Evolutionary conservation across 2,329 filamentous ascomycete genomes (phyloP).

Genomic region (Hirsutella rhossiliensis): DNA sequence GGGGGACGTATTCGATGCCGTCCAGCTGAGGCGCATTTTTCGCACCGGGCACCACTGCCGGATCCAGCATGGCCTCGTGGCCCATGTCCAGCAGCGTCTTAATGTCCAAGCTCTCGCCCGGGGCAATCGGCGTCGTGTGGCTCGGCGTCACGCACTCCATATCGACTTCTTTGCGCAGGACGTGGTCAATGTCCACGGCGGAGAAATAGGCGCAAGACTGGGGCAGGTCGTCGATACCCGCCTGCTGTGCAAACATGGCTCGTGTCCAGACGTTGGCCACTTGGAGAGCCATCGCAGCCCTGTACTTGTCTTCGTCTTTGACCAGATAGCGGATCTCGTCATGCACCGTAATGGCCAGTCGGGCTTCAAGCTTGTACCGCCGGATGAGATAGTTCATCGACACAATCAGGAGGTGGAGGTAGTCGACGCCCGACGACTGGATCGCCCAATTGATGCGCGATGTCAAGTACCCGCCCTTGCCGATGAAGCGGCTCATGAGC

Average conservation of each 20-base stretch:
- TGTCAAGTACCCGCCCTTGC: constrained; percentile 84
- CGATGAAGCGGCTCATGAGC: constrained; percentile 76
- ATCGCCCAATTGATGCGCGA: constrained; percentile 99
- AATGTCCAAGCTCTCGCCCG: constrained; percentile 83
- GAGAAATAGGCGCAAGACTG: constrained; percentile 94
- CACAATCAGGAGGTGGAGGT: constrained; percentile 85
- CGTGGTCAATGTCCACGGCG: constrained; percentile 87
- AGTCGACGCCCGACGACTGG: constrained; percentile 93
- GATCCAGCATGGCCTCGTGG: constrained; percentile 54
- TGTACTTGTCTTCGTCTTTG: constrained; percentile 73
- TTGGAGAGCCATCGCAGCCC: constrained; percentile 84
- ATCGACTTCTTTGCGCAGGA: constrained; percentile 94
- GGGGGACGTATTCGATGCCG: constrained; percentile 53
- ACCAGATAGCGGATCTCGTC: constrained; percentile 96
- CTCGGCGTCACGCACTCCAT: constrained; percentile 95
- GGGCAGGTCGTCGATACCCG: constrained; percentile 89
- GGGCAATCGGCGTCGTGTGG: constrained; percentile 64
- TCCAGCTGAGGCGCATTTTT: constrained; percentile 43
- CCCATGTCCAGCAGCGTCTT: constrained; percentile 63
- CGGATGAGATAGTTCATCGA: constrained; percentile 88
- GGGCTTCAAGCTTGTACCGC: constrained; percentile 73
- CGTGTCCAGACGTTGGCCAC: constrained; percentile 93
- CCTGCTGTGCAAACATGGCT: constrained; percentile 94
- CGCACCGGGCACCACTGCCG: constrained; percentile 42
- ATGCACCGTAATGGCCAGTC: constrained; percentile 87